These are phyloP conservation scores for Exophiala lecanii-corni DNA, from an alignment of 2,329 filamentous ascomycete species.

Conservation along the genomic window DNA sequence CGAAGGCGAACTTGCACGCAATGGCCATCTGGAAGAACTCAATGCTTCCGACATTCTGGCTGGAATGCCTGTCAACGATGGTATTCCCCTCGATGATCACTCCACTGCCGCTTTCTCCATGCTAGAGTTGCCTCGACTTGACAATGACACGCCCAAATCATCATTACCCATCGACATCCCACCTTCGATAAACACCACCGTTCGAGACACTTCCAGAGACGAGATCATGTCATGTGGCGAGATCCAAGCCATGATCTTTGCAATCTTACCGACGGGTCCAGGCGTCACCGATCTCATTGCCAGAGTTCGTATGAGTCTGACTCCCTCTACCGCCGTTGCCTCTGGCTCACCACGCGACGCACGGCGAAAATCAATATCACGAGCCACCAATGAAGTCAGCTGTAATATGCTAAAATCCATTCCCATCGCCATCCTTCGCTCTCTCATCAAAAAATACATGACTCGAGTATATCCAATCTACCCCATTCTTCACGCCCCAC, in stretches of 20 bases:
- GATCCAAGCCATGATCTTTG: slow-evolving; percentile 30
- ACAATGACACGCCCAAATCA: slow-evolving; percentile 10
- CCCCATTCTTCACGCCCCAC: slow-evolving; percentile 28
- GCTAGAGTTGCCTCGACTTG: slow-evolving; percentile 16
- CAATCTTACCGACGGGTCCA: slow-evolving; percentile 29
- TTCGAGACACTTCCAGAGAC: slow-evolving; percentile 23
- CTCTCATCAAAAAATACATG: slow-evolving; percentile 32
- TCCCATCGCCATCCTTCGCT: slow-evolving; percentile 25
- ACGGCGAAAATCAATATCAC: slow-evolving; percentile 23
- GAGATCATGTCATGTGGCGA: slow-evolving; percentile 29
- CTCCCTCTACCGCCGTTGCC: slow-evolving; percentile 29
- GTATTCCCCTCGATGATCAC: slow-evolving; percentile 18
- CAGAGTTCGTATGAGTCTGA: slow-evolving; percentile 32
- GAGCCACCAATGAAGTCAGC: slow-evolving; percentile 22
- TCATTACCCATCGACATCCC: slow-evolving; percentile 8
- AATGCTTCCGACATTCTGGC: slow-evolving; percentile 27
- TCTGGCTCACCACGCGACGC: slow-evolving; percentile 19
- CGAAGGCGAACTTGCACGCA: slow-evolving; percentile 30
- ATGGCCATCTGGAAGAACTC: slow-evolving; percentile 28
- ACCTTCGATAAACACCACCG: not conserved
- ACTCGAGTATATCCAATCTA: slow-evolving; percentile 30
- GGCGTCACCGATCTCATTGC: slow-evolving; percentile 31
- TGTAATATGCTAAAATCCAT: slow-evolving; percentile 27
- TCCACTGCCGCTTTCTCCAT: slow-evolving; percentile 11
- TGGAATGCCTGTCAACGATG: slow-evolving; percentile 27